Base-by-base conservation (phyloP, 805 yeast genomes). In the Spathaspora sp. region DNA sequence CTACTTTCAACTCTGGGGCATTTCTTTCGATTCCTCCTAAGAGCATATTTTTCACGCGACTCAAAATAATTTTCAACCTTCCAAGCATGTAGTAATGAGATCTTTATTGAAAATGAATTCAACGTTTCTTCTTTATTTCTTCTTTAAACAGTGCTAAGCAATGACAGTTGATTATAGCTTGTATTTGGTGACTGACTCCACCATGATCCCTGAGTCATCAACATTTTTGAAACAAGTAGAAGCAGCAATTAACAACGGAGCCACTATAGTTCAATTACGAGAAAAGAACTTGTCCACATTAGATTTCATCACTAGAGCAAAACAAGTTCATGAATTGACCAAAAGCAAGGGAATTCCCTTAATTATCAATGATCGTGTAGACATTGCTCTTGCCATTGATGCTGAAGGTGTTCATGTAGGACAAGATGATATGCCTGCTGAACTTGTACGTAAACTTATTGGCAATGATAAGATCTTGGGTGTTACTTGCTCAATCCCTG, bases 351-450 rank as follows among this genome's bases (percentile, higher is more conserved):
- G 79, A 0, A 82, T 92, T 7, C 97, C 97, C 0, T 72, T 91
- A 57, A 80, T 91, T 32, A 90, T 91, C 61, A 89, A 91, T 58
- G 97, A 91, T 61, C 72, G 97, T 48, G 78, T 89, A 2, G 97
- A 91, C 62, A 89, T 92, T 11, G 97, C 97, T 0, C 69, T 92
- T 44, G 97, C 97, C 0, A 76, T 89, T 51, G 94, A 80, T 58
- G 96, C 96, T 1, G 97, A 89, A 56, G 96, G 96, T 35, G 86
- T 92, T 8, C 97, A 91, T 70, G 89, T 91, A 18, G 97, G 97
- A 0, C 97, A 91, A 65, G 91, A 85, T 49, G 97, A 91, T 63
- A 88, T 91, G 89, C 78, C 79, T 10, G 82, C 82, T 1, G 60
- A 60, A 1, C 58, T 76, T 39, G 94, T 82, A 1, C 68, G 97